Evolutionary conservation across 2,329 filamentous ascomycete species (phyloP), one percentile per base, ranked within the genome.

Genomic region (Magnaporthiopsis rhizophila): DNA sequence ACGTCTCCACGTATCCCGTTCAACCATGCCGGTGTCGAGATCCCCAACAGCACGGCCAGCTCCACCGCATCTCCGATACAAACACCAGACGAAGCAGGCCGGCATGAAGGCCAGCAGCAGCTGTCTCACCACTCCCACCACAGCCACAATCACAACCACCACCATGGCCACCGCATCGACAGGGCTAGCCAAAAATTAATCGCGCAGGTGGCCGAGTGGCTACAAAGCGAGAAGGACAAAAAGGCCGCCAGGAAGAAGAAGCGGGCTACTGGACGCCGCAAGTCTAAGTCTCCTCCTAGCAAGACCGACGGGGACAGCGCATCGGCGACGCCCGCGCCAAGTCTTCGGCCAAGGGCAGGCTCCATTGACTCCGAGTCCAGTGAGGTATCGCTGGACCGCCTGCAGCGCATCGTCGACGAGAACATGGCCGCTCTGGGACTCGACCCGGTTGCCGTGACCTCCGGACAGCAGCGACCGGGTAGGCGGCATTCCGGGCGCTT

Each of bases 351-450:
- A 59, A 78, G 81, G 67, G 78, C 79, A 63, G 79, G 78, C 68
- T 91, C 89, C 1, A 79, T 86, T 45, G 80, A 82, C 65, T 89
- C 89, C 0, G 86, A 91, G 60, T 86, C 85, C 1, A 89, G 86
- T 69, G 84, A 88, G 1, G 81, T 89, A 11, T 92, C 92, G 18
- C 81, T 98, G 3, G 91, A 96, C 66, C 85, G 87, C 68, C 81
- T 97, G 30, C 91, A 97, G 74, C 84, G 83, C 63, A 97, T 98
- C 63, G 76, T 94, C 12, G 87, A 91, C 67, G 85, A 88, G 66
- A 87, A 82, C 63, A 80, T 90, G 78, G 77, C 80, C 45, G 76
- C 80, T 18, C 71, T 86, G 65, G 84, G 83, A 0, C 71, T 86
- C 26, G 78, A 72, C 50, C 63, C 63, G 13, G 21, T 24, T n/a